A percentile compares a stretch with the other conserved stretches of the same genome.
Evolutionary conservation across 768 basidiomycete genomes (phyloP).

Genomic region (Suillus bovinus): DNA sequence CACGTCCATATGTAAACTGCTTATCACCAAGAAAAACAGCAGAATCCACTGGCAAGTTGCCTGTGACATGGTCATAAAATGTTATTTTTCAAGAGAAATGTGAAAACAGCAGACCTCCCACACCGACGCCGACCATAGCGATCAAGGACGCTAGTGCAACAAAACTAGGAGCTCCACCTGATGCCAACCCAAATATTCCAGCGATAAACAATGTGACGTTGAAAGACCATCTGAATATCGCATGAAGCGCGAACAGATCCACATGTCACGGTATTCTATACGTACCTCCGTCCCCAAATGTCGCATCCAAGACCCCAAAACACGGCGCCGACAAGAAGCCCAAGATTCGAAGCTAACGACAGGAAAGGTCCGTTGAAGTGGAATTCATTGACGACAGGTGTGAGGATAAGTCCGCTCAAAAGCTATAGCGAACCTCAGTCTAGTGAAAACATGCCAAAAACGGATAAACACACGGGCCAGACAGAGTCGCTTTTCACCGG

Average conservation of each 20-base stretch:
- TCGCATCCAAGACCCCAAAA: conserved; percentile 52
- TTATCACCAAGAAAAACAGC: conserved; percentile 49
- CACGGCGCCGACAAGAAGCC: conserved; percentile 51
- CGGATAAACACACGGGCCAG: conserved; percentile 36
- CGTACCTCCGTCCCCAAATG: conserved; percentile 50
- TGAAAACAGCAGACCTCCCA: conserved; percentile 38
- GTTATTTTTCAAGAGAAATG: not conserved
- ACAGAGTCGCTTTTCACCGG: conserved; percentile 25
- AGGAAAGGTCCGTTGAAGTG: conserved; percentile 47
- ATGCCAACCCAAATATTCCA: conserved; percentile 51
- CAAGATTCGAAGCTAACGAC: conserved; percentile 51
- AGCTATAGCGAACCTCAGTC: conserved; percentile 27
- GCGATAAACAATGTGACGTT: conserved; percentile 57
- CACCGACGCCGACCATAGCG: conserved; percentile 48
- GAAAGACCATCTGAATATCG: conserved; percentile 43
- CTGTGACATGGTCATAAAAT: conserved; percentile 15
- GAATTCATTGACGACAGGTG: conserved; percentile 51
- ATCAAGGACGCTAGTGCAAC: conserved; percentile 47
- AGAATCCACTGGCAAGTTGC: conserved; percentile 58
- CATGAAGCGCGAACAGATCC: not conserved
- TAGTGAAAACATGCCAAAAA: not conserved
- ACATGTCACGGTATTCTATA: not conserved
- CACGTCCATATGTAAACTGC: not conserved
- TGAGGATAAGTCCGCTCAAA: conserved; percentile 44
- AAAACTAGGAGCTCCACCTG: conserved; percentile 49